Percentiles rank a stretch among this genome's conserved stretches.
Evolutionary conservation across 495 filamentous ascomycete genomes (phyloP).

Genomic region (Podospora didyma): DNA sequence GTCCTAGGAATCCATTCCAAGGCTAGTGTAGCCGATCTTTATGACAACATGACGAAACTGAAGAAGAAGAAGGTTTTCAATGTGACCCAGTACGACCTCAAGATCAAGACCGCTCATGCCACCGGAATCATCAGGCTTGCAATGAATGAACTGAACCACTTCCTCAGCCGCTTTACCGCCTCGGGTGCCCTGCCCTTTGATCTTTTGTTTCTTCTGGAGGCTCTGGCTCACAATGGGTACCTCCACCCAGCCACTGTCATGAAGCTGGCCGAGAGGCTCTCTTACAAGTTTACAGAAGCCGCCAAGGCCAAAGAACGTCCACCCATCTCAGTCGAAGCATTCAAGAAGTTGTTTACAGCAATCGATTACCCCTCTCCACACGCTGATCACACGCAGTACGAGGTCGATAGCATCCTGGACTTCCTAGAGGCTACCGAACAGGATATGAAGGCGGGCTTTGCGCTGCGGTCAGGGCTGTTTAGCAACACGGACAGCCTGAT

Average conservation of each 20-base stretch:
- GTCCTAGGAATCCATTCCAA: not conserved
- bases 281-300: constrained; percentile 7
- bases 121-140: not conserved
- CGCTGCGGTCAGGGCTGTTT: constrained; percentile 21
- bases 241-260: constrained; percentile 43
- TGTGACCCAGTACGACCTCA: constrained; percentile 22
- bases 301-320: constrained; percentile 9
- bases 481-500: constrained; percentile 22
- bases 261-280: constrained; percentile 30
- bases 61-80: constrained; percentile 21
- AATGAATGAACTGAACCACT: constrained; percentile 11
- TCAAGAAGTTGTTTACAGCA: constrained; percentile 43
- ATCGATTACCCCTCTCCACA: constrained; percentile 47
- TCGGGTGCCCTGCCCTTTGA: constrained; percentile 25
- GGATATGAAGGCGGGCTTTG: constrained; percentile 25
- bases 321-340: constrained; percentile 38
- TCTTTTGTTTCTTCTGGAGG: constrained; percentile 47
- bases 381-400: constrained; percentile 41
- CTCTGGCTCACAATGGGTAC: constrained; percentile 48
- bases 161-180: constrained; percentile 12
- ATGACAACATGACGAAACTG: constrained; percentile 14
- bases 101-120: not conserved
- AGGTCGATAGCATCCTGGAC: constrained; percentile 36
- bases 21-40: constrained; percentile 3
- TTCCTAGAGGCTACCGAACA: constrained; percentile 40